phyloP scores from a whole-genome alignment of 495 filamentous ascomycete species.

The Aspergillus cristatus region DNA sequence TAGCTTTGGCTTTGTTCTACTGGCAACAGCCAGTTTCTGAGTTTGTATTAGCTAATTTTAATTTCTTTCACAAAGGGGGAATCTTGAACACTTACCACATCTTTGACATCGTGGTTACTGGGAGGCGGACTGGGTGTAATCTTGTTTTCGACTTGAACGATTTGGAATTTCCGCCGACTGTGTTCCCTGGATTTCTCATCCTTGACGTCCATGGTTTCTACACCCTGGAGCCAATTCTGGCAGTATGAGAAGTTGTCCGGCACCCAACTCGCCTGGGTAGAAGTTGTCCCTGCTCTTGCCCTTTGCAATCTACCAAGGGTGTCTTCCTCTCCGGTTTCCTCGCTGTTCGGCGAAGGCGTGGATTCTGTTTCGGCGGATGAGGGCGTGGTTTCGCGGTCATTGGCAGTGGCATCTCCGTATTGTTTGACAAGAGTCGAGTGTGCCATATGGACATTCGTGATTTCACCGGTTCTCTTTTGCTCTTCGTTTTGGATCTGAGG shows the following conservation, averaged over 20 bases:
- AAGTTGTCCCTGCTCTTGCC: conserved; percentile 29
- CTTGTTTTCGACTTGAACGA: conserved; percentile 18
- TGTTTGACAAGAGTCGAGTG: conserved; percentile 29
- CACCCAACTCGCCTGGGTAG: conserved; percentile 36
- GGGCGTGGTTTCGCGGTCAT: conserved; percentile 3
- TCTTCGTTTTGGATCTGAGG: conserved; percentile 4
- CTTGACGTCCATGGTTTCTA: conserved; percentile 22
- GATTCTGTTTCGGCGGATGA: no score
- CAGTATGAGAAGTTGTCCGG: conserved; percentile 35
- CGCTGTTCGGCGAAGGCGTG: no score
- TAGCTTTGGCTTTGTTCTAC: conserved; percentile 31
- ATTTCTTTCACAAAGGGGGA: no score
- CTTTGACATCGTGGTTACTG: conserved; percentile 18
- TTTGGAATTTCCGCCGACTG: conserved; percentile 33
- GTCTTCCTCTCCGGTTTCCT: no score
- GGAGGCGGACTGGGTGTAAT: conserved; percentile 11
- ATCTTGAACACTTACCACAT: conserved; percentile 14
- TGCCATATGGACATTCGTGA: conserved; percentile 30
- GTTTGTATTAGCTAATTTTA: no score
- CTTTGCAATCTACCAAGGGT: conserved; percentile 11
- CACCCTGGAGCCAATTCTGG: conserved; percentile 34
- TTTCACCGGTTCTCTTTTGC: conserved; percentile 8
- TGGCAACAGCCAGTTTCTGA: conserved; percentile 33
- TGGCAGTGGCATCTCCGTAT: conserved; percentile 12
- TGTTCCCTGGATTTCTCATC: conserved; percentile 18